phyloP scores from a whole-genome alignment of 2,329 filamentous ascomycete genomes.

The Alternaria atra region DNA sequence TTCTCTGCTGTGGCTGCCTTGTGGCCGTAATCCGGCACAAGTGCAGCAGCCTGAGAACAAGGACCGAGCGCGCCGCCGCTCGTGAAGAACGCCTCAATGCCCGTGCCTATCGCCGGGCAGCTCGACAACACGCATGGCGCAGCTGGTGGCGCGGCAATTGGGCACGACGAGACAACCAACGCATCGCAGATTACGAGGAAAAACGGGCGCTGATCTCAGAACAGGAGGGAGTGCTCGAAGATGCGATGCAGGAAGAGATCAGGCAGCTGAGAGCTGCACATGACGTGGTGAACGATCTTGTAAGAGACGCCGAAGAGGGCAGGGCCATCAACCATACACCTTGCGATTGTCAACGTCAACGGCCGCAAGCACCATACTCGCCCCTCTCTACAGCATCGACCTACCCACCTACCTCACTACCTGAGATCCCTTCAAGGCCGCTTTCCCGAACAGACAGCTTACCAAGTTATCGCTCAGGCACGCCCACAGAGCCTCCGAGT shows the following conservation, averaged over 20 bases:
- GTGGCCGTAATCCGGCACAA: conserved; percentile 57
- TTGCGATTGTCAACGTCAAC: conserved; percentile 32
- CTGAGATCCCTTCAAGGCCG: conserved; percentile 45
- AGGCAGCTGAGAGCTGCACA: conserved; percentile 62
- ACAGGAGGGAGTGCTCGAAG: conserved; percentile 57
- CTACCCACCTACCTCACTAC: conserved; percentile 42
- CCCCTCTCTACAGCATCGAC: conserved; percentile 43
- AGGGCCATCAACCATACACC: conserved; percentile 18
- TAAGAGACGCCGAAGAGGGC: conserved; percentile 52
- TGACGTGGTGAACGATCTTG: conserved; percentile 61
- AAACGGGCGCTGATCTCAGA: conserved; percentile 59
- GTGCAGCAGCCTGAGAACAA: conserved; percentile 60
- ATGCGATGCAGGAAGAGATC: conserved; percentile 57
- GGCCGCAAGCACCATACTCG: conserved; percentile 29
- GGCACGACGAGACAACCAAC: conserved; percentile 40
- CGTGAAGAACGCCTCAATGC: conserved; percentile 64
- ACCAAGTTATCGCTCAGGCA: conserved; percentile 56
- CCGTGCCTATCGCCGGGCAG: conserved; percentile 62
- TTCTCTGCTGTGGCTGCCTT: conserved; percentile 56
- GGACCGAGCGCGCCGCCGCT: conserved; percentile 62
- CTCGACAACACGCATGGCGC: conserved; percentile 60
- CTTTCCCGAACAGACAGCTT: conserved; percentile 52
- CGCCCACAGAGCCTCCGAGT: conserved; percentile 50
- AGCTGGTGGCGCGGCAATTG: conserved; percentile 59
- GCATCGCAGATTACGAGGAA: conserved; percentile 59